Conservation (phyloP, 225 moss, liverwort and hornwort species). For the Pseudisothecium myosuroides region DNA sequence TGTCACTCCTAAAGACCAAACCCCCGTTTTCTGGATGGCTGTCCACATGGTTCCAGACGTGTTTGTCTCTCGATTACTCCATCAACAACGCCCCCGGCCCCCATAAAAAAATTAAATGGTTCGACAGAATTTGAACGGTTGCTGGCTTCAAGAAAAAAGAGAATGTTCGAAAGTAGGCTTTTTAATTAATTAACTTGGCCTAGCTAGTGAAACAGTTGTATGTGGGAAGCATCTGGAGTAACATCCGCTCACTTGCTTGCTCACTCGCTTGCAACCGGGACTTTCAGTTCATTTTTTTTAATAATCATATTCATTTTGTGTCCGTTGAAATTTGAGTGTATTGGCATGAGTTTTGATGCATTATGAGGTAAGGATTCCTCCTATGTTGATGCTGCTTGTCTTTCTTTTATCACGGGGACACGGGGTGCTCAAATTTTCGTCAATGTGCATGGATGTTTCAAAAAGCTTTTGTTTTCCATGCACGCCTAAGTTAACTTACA, state of each 20-base stretch:
- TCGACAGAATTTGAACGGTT: neutral
- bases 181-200: no score
- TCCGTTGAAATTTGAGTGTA: no score
- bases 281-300: no score
- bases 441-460: neutral
- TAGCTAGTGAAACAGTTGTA: neutral
- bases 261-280: no score
- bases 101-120: neutral
- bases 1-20: neutral
- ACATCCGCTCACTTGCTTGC: neutral
- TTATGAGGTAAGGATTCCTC: no score
- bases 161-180: neutral
- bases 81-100: neutral
- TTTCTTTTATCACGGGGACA: neutral
- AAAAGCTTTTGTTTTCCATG: neutral
- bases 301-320: no score
- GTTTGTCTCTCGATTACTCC: neutral
- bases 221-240: neutral
- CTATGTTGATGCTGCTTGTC: no score
- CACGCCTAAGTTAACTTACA: neutral
- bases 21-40: neutral
- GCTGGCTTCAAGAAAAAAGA: neutral
- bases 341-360: no score
- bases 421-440: neutral
- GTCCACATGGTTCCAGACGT: neutral